A percentile compares a stretch with the other conserved stretches of the same genome.
phyloP scores from a whole-genome alignment of 2,329 filamentous ascomycete genomes.

The Fusarium brevicatenulatum region DNA sequence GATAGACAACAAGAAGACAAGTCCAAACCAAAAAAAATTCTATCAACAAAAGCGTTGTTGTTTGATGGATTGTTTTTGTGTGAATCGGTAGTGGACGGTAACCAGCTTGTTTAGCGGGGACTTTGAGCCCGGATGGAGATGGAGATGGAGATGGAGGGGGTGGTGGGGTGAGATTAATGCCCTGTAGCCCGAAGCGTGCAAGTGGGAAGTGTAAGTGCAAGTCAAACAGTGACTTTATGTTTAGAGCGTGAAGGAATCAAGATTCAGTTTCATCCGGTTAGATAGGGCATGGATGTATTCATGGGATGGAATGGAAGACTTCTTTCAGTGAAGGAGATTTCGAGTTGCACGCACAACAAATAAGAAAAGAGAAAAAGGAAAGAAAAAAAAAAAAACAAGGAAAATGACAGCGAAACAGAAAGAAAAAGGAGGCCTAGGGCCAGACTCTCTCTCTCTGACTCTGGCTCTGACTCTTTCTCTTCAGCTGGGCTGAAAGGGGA shows the following conservation, averaged over 20 bases:
- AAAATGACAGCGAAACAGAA: conserved; percentile 4
- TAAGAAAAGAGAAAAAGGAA: neutral
- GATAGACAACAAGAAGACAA: neutral
- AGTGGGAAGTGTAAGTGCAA: conserved; percentile 11
- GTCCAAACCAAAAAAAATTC: conserved; percentile 2
- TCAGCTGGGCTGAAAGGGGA: conserved; percentile 27
- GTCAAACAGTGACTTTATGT: conserved; percentile 21
- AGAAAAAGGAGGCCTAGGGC: conserved; percentile 7
- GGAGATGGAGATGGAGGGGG: neutral
- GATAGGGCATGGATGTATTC: conserved; percentile 11
- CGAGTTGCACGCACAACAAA: conserved; percentile 7
- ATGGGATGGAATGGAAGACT: conserved; percentile 1
- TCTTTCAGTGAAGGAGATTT: neutral
- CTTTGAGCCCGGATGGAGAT: conserved; percentile 5
- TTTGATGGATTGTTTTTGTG: conserved; percentile 36
- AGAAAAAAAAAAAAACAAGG: neutral
- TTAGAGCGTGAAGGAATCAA: conserved; percentile 1
- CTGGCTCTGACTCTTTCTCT: conserved; percentile 8
- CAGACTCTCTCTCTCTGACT: neutral
- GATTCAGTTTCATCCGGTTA: neutral
- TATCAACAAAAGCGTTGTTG: conserved; percentile 20
- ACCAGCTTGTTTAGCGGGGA: conserved; percentile 40
- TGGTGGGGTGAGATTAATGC: conserved; percentile 34
- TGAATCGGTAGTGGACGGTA: conserved; percentile 34
- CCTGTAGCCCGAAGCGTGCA: conserved; percentile 11